Evolutionary conservation across 495 filamentous ascomycete species (phyloP).

Genomic region (Ramalina peruviana): DNA sequence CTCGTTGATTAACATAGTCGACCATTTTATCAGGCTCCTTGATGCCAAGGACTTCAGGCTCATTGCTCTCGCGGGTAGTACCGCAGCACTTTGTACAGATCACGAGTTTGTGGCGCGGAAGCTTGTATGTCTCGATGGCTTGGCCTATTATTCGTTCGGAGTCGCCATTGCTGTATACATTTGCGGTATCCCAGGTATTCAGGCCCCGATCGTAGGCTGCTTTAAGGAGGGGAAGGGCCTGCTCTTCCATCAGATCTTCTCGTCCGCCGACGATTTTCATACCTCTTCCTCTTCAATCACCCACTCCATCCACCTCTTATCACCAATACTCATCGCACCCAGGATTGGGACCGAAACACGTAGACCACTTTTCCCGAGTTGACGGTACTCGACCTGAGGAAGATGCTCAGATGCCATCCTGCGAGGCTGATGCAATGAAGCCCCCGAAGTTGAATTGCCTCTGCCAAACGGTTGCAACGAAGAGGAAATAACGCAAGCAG

Average conservation of each 20-base stretch:
- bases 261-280: conserved; percentile 3
- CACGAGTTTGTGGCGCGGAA: conserved; percentile 30
- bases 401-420: conserved; percentile 5
- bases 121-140: conserved; percentile 30
- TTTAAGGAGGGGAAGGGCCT: conserved; percentile 23
- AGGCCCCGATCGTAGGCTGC: conserved; percentile 33
- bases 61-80: conserved; percentile 22
- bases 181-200: conserved; percentile 19
- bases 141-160: conserved; percentile 32
- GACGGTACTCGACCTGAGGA: conserved; percentile 25
- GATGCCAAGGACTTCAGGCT: conserved; percentile 16
- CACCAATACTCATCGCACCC: conserved; percentile 34
- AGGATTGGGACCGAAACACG: conserved; percentile 33
- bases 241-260: not conserved
- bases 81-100: conserved; percentile 32
- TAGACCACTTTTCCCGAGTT: conserved; percentile 29
- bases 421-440: not conserved
- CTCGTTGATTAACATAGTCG: conserved; percentile 32
- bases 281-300: conserved; percentile 30
- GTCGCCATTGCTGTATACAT: conserved; percentile 22
- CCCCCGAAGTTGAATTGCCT: not conserved
- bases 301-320: conserved; percentile 28
- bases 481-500: not conserved
- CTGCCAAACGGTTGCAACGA: too few species aligned
- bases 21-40: conserved; percentile 23